A percentile compares a stretch with the other conserved stretches of the same genome.
phyloP scores from a whole-genome alignment of 495 filamentous ascomycete species.

The Cenococcum geophilum region DNA sequence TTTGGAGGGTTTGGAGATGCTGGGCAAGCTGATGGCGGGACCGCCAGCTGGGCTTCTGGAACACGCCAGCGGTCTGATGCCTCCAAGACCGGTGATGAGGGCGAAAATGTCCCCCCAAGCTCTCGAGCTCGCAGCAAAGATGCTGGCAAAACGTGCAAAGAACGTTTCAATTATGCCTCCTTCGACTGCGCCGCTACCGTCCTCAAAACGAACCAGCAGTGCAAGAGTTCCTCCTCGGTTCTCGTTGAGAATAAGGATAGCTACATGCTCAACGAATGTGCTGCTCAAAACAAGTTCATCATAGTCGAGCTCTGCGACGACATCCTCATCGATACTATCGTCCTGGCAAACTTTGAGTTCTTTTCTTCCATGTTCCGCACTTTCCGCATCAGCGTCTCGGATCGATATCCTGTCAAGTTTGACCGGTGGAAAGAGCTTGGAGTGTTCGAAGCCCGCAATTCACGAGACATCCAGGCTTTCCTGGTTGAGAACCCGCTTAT shows the following conservation, averaged over 20 bases:
- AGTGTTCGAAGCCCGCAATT: constrained; percentile 83
- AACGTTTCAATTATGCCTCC: constrained; percentile 93
- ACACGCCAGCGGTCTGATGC: constrained; percentile 1
- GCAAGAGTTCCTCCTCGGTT: constrained; percentile 78
- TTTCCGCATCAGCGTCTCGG: constrained; percentile 83
- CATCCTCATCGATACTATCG: constrained; percentile 91
- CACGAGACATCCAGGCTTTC: constrained; percentile 89
- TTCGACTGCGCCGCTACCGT: constrained; percentile 95
- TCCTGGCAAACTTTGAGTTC: constrained; percentile 96
- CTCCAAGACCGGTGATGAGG: constrained; percentile 23
- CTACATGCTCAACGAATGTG: constrained; percentile 95
- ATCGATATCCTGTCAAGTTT: constrained; percentile 84
- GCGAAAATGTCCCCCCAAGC: constrained; percentile 43
- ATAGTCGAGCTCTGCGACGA: constrained; percentile 88
- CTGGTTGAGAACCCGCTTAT: constrained; percentile 87
- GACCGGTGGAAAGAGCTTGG: constrained; percentile 90
- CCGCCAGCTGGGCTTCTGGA: constrained; percentile 4
- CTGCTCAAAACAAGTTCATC: constrained; percentile 81
- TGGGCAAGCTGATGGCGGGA: constrained; percentile 3
- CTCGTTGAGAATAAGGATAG: constrained; percentile 95
- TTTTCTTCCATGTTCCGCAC: constrained; percentile 93
- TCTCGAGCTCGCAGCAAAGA: constrained; percentile 70
- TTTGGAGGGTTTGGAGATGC: constrained; percentile 61
- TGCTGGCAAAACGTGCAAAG: constrained; percentile 90
- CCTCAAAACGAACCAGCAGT: constrained; percentile 78